Base-by-base conservation (phyloP, 768 basidiomycete genomes). In the Austroboletus festivus region DNA sequence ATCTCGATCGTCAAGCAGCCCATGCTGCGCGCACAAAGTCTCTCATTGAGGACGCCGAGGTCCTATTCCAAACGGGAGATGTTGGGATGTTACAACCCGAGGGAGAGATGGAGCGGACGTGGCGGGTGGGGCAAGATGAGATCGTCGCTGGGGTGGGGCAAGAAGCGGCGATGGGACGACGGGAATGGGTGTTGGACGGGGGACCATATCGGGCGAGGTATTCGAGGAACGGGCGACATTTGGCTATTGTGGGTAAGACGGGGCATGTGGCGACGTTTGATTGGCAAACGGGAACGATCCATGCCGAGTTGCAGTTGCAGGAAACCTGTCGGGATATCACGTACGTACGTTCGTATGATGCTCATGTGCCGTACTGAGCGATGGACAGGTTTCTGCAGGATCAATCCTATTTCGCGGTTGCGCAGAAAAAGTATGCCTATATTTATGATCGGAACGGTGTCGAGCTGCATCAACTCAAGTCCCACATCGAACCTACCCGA, bases 231-330 rank as follows among this genome's bases (percentile, higher is more conserved):
- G 96, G 96, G n/a, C n/a, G 34, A 65, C 86, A 95, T 67, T 64
- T 97, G 46, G 94, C 92, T 0, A 83, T 97, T 54, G 89, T 81
- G 0, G 93, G 93, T 5, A 77, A 75, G 12, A 76, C 73, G 28
- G 94, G 96, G 0, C 93, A 96, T 70, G 83, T 92, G 16, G 89
- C 92, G 3, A 89, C 93, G 0, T 94, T 97, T 58, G 93, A 98
- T 65, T 93, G 90, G 90, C 84, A 89, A 63, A 82, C 86, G 0
- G 93, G 92, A 0, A 80, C 81, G 26, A 69, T 96, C 22, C 89
- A 93, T 60, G 77, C 88, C 5, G 95, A 98, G 62, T 72, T 97
- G 16, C 91, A 95, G 56, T 70, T 98, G 8, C 81, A 82, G 52
- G 95, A 98, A 70, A 91, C 89, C 20, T 90, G 90, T 59, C 72